Conservation (phyloP, 257 asterid genomes). For the Voacanga thouarsii region DNA sequence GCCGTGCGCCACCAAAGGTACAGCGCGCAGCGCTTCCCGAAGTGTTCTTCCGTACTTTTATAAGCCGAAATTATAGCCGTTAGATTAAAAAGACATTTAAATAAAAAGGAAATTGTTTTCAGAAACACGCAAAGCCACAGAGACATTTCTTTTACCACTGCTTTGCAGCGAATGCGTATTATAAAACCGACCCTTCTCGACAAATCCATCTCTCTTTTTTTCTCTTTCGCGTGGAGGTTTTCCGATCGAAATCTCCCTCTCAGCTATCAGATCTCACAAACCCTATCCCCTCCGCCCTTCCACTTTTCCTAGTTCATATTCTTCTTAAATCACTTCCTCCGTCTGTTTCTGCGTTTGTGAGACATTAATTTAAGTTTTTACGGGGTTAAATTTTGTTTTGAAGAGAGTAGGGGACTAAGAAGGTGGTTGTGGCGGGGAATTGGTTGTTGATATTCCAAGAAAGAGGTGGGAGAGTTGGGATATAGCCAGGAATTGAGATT, state of each 20-base stretch:
- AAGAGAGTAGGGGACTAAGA: not conserved
- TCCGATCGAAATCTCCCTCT: slow-evolving; percentile 13
- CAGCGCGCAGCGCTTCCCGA: not conserved
- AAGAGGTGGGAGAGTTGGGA: not conserved
- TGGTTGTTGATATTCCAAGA: not conserved
- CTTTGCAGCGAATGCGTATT: not conserved
- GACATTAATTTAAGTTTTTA: not conserved
- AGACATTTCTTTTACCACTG: not conserved
- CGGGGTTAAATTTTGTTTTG: not conserved
- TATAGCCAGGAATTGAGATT: not conserved
- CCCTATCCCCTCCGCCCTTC: not conserved
- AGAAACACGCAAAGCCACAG: slow-evolving; percentile 20
- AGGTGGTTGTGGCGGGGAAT: slow-evolving; percentile 1
- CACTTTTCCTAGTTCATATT: not conserved
- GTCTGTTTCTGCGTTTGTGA: not conserved
- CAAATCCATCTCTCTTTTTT: not conserved
- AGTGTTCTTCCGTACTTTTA: slow-evolving; percentile 13
- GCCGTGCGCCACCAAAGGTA: not conserved
- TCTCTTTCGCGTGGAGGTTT: not conserved
- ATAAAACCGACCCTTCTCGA: slow-evolving; percentile 11
- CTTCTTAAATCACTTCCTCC: not conserved
- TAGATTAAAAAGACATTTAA: slow-evolving; percentile 2
- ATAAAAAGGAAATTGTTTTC: not conserved
- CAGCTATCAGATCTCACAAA: slow-evolving; percentile 6
- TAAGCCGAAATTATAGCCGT: slow-evolving; percentile 23